phyloP scores from a whole-genome alignment of 1,139 yeast species.

The Yamadazyma spencermartinsiae region DNA sequence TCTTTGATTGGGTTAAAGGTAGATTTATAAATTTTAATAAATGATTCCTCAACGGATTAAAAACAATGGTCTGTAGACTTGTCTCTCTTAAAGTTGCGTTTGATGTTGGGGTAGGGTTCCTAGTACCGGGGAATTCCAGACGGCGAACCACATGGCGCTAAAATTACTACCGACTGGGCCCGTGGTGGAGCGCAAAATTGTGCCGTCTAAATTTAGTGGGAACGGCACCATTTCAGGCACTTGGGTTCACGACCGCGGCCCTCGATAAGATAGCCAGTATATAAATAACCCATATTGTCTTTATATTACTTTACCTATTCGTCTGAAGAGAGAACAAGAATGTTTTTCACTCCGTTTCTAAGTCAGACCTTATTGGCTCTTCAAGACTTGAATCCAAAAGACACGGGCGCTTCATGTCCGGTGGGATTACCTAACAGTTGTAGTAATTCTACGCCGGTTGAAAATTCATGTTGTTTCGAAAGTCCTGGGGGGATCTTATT shows the following conservation, averaged over 20 bases:
- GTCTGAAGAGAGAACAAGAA: too few relatives aligned
- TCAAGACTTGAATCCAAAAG: background rate
- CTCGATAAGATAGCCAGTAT: background rate
- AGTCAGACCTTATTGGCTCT: background rate
- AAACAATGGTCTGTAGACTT: conserved; percentile 28
- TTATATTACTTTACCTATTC: too few relatives aligned
- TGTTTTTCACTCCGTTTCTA: conserved; percentile 1
- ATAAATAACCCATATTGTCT: background rate
- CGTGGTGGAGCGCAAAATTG: background rate
- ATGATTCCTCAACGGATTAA: conserved; percentile 58
- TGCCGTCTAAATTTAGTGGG: background rate
- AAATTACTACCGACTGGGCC: background rate
- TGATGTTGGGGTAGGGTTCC: background rate
- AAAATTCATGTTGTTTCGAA: conserved; percentile 78
- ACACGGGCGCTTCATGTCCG: conserved; percentile 48
- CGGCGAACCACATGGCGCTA: background rate
- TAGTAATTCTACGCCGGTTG: conserved; percentile 35
- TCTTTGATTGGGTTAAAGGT: conserved; percentile 23
- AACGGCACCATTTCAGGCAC: background rate
- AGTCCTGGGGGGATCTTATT: conserved; percentile 75
- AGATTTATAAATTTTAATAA: conserved; percentile 23
- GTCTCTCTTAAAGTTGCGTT: background rate
- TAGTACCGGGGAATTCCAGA: too few relatives aligned
- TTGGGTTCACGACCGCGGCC: background rate
- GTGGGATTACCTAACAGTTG: conserved; percentile 69